A percentile compares a stretch with the other conserved stretches of the same genome.
Evolutionary conservation across 2,329 filamentous ascomycete genomes (phyloP).

Genomic region (Westerdykella ornata): DNA sequence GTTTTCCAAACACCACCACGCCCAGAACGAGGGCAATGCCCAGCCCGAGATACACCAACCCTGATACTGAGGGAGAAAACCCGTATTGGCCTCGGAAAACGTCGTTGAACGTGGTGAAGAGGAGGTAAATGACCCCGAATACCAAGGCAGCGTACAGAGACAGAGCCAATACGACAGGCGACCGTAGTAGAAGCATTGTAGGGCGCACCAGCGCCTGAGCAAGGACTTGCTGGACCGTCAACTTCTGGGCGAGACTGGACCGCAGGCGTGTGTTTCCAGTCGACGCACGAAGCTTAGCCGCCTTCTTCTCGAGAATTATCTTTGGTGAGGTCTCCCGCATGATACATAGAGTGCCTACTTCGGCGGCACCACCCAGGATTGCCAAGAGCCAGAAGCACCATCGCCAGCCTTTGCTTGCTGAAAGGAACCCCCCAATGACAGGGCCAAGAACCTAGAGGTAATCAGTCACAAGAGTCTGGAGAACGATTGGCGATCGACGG

Average conservation of each 20-base stretch:
- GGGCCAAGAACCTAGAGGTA: constrained; percentile 7
- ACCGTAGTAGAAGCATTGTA: constrained; percentile 38
- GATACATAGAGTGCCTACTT: constrained; percentile 28
- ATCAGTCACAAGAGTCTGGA: no score
- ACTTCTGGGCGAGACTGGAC: constrained; percentile 15
- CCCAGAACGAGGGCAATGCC: constrained; percentile 8
- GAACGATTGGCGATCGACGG: no score
- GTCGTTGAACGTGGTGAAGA: constrained; percentile 22
- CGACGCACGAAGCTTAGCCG: constrained; percentile 18
- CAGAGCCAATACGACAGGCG: constrained; percentile 15
- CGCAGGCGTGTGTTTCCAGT: constrained; percentile 27
- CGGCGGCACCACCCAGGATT: constrained; percentile 8
- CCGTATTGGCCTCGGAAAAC: constrained; percentile 18
- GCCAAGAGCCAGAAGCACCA: constrained; percentile 12
- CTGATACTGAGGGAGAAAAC: constrained; percentile 12
- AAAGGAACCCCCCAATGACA: constrained; percentile 13
- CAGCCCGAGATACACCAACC: constrained; percentile 15
- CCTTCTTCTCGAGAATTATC: constrained; percentile 33
- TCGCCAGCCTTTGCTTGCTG: constrained; percentile 12
- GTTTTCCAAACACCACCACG: not conserved
- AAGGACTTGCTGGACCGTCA: no score
- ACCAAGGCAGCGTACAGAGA: constrained; percentile 10
- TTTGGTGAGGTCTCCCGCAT: constrained; percentile 20
- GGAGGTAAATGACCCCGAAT: constrained; percentile 35
- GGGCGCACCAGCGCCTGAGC: constrained; percentile 32